Base-by-base conservation (phyloP, 306 rosid species). In the Sindora glabra region DNA sequence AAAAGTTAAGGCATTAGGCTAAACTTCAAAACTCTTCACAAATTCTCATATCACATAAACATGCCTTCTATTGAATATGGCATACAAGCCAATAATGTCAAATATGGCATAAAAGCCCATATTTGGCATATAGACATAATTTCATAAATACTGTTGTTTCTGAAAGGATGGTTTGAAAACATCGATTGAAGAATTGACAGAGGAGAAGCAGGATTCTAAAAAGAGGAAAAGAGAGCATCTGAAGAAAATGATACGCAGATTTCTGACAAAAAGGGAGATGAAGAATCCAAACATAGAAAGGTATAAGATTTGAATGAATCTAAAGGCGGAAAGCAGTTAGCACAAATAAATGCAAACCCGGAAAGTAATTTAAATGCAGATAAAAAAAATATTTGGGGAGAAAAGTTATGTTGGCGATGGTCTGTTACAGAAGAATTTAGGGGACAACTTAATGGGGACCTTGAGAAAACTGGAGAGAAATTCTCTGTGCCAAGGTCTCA, bases 201-300 rank as follows among this genome's bases (percentile, higher is more conserved):
- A n/a, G n/a, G n/a, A n/a, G n/a, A n/a, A n/a, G n/a, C n/a, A n/a
- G n/a, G n/a, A n/a, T n/a, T n/a, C n/a, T n/a, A n/a, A n/a, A n/a
- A n/a, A n/a, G n/a, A n/a, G n/a, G n/a, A n/a, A n/a, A n/a, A n/a
- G n/a, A n/a, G n/a, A n/a, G n/a, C n/a, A n/a, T n/a, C n/a, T n/a
- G n/a, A n/a, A n/a, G n/a, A n/a, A 53, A 74, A 59, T 74, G 76
- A 65, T 58, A 51, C 57, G 24, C 65, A 72, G 57, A 63, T 56
- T 48, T 51, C 26, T 1, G 83, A 85, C 46, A 63, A 54, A 30
- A 64, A 48, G 62, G 76, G n/a, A 62, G 73, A 48, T 41, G 98
- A 91, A 56, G 86, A 77, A 68, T 42, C 59, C 24, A 90, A 90
- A 57, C 65, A 81, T 32, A 78, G 80, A 59, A 86, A 78, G 81